Evolutionary conservation across 2,329 filamentous ascomycete genomes (phyloP), one percentile per base, ranked within the genome.

Genomic region (Trichophyton mentagrophytes): DNA sequence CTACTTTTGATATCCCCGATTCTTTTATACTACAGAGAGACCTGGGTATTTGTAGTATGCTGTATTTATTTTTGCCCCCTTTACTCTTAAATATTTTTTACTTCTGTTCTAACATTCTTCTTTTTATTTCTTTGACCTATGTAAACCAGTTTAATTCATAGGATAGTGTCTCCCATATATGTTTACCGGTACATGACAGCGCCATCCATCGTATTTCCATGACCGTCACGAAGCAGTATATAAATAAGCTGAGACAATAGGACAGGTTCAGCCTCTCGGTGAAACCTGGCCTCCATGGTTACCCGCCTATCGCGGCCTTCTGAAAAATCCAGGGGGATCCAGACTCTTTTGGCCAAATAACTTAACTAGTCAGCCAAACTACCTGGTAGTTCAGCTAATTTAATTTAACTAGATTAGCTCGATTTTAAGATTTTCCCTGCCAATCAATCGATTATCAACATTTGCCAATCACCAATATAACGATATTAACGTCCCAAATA

Each of bases 1-100:
- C 27, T 55, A 38, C 33, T 55, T 36, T 55, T 27, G 51, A 55
- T 55, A 55, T 55, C 51, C 51, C 51, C 51, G 20, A 55, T 55
- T 55, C n/a, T 44, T 55, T 30, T 55, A 55, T 55, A 38, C 51
- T 55, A 20, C 51, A 55, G 30, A 55, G 13, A 36, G 27, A 55
- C 5, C 33, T 27, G 30, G 2, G 51, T 27, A 33, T 17, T 20
- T 55, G 51, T 55, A 55, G 51, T 55, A 55, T 55, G 4, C 13
- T 53, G 51, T 55, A 55, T 36, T 36, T 55, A 55, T 55, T 9
- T n/a, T 20, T 38, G 22, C 20, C 9, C 33, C 9, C 20, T 55
- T 36, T 22, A 27, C 17, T 36, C 25, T 36, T 55, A 17, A 13
- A 9, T 30, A 5, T 53, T n/a, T n/a, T 15, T 17, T 36, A 9